Evolutionary conservation across 1,284 basidiomycete genomes (phyloP), one percentile per base, ranked within the genome.

Genomic region (Cutaneotrichosporon arboriforme): DNA sequence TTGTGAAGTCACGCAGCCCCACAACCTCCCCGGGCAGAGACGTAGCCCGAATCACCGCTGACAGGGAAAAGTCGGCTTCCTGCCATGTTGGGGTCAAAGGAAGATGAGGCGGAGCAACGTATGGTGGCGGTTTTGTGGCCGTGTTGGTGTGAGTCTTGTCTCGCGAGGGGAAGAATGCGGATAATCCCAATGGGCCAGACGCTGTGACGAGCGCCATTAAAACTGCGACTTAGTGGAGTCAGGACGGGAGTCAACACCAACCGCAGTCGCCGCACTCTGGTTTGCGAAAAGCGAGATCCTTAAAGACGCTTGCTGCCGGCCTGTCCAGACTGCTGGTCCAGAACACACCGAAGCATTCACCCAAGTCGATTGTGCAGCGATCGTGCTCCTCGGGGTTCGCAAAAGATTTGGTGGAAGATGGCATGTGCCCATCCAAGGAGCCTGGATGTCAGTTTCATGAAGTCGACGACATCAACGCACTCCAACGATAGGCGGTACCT

Each of bases 231-330:
- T 46, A 46, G 46, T 31, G 7, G 7, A 31, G 22, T 20, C 22
- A 21, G 8, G 8, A 17, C 47, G 9, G 39, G 12, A 26, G 15
- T 18, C 4, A 7, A 39, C 14, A 76, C 79, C 58, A 51, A 81
- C 79, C 55, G 64, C 80, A 81, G 58, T 81, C 80, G 15, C 80
- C 80, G 54, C 80, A 81, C 15, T 72, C 54, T 0, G 74, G 68
- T 14, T 72, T 61, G n/a, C 69, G 63, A 63, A 81, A 81, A 0
- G 80, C 74, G 37, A 81, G 67, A 31, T 76, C 68, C 62, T 75
- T 78, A 68, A 81, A 80, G 63, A 80, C 72, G n/a, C 74, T 72
- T 12, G 63, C 65, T 0, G 77, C 67, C 0, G 66, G 53, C 13
- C 65, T 53, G 23, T 61, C 55, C 33, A 57, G 4, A 41, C 41